A percentile compares a stretch with the other conserved stretches of the same genome.
Evolutionary conservation across 2,329 filamentous ascomycete species (phyloP).

Genomic region (Orbilia quercus): DNA sequence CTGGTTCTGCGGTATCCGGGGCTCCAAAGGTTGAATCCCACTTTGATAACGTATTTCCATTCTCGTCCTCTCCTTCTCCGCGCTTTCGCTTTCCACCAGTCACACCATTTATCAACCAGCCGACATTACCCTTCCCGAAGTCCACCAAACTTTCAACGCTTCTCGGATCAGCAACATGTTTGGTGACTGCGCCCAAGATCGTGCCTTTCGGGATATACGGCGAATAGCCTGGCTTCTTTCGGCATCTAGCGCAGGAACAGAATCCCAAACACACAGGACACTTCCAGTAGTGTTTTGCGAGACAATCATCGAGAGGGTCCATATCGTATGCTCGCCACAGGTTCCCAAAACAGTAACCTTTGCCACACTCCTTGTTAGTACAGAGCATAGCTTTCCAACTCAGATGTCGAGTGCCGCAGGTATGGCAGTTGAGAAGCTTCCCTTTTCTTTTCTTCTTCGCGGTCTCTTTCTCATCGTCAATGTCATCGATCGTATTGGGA

Average conservation of each 20-base stretch:
- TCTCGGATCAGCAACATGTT: conserved; percentile 86
- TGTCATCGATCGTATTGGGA: conserved; percentile 68
- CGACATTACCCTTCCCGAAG: conserved; percentile 87
- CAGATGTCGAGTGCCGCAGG: conserved; percentile 82
- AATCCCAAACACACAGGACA: conserved; percentile 87
- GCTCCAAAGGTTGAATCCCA: conserved; percentile 45
- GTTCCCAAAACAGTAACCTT: conserved; percentile 91
- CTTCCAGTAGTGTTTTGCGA: conserved; percentile 81
- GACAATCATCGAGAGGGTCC: conserved; percentile 80
- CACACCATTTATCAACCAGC: conserved; percentile 76
- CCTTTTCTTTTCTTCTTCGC: conserved; percentile 67
- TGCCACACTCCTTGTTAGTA: conserved; percentile 74
- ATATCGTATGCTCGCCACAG: conserved; percentile 91
- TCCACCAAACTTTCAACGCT: conserved; percentile 92
- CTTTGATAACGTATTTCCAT: conserved; percentile 34
- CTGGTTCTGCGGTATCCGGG: conserved; percentile 37
- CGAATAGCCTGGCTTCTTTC: conserved; percentile 73
- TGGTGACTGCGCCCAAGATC: conserved; percentile 89
- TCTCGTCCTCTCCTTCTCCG: conserved; percentile 59
- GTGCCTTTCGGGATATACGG: conserved; percentile 90
- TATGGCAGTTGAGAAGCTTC: conserved; percentile 76
- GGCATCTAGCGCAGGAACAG: conserved; percentile 87
- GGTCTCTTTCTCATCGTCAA: conserved; percentile 64
- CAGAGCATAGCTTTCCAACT: conserved; percentile 88
- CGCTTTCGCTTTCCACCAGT: conserved; percentile 61